These are phyloP conservation scores for Lactifluus echinatus DNA, from an alignment of 768 basidiomycete genomes.

Conservation along the genomic window DNA sequence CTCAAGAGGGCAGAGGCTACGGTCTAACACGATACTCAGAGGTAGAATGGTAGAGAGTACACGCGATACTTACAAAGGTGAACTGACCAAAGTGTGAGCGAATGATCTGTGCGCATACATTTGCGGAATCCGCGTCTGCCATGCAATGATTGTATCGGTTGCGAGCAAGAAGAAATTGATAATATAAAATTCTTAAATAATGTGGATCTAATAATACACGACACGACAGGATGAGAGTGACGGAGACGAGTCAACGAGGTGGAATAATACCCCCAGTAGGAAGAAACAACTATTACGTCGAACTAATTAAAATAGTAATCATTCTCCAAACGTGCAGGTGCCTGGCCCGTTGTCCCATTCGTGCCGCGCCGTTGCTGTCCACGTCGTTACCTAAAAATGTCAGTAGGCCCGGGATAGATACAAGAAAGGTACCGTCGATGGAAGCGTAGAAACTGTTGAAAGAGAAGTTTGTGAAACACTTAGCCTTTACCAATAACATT, in stretches of 20 bases:
- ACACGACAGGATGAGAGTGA: neutral
- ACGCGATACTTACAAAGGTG: constrained; percentile 43
- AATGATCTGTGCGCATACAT: constrained; percentile 54
- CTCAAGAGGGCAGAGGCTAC: constrained; percentile 67
- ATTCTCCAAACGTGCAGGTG: neutral
- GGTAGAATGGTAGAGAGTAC: neutral
- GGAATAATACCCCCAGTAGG: neutral
- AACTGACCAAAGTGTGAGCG: constrained; percentile 58
- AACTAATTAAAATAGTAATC: neutral
- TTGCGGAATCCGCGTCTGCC: constrained; percentile 56
- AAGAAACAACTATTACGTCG: neutral
- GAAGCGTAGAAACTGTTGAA: neutral
- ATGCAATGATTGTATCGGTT: constrained; percentile 28
- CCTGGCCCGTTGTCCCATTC: neutral
- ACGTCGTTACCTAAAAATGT: constrained; percentile 9
- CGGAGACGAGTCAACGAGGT: neutral
- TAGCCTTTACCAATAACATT: constrained; percentile 13
- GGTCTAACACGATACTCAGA: constrained; percentile 37
- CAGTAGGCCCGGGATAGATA: constrained; percentile 3
- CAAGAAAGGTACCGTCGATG: constrained; percentile 7
- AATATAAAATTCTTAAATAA: constrained; percentile 1
- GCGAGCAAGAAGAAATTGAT: neutral
- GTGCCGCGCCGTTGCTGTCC: neutral
- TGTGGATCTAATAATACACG: neutral
- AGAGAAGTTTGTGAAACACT: constrained; percentile 10